Base-by-base conservation (phyloP, 2,329 filamentous ascomycete species). In the Xylariaceae sp. region DNA sequence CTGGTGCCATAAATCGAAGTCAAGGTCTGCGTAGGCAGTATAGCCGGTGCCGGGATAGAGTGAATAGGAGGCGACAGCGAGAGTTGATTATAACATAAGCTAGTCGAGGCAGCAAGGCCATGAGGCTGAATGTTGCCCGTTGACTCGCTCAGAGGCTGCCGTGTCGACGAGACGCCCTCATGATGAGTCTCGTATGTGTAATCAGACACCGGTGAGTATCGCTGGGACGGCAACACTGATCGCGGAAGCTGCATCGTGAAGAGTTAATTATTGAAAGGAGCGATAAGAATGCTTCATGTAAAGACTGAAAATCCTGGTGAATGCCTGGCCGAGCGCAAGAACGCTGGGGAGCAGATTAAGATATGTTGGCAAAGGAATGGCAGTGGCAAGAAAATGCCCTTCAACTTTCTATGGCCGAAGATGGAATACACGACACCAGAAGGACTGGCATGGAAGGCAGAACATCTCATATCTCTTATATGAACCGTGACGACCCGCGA, bases 11-110 rank as follows among this genome's bases (percentile, higher is more conserved):
- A 80, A 64, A 77, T 78, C 50, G 80, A 80, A 30, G 78, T 77
- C 57, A 83, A 73, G 60, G 80, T 76, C 65, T 82, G 80, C 11
- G 80, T 78, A 9, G 79, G 78, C 55, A 83, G 74, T 68, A 76
- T 77, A 59, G 78, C 73, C 34, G 79, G 77, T 58, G 72, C 73
- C 47, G 74, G 73, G 57, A 76, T 75, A 53, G 71, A 65, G 58
- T 71, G 71, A 56, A 79, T 71, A 55, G 77, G 75, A 56, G 74
- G 76, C 57, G 75, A 78, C 66, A 78, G 70, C 63, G 73, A 72
- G 58, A 75, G 74, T 53, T 72, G 73, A 64, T 72, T 75, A 71
- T 78, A 76, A 69, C 77, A 79, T 47, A 78, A 75, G 35, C 75
- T 74, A 63, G 78, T 67, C 62, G 74, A 69, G 63, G 74, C 68